Evolutionary conservation across 148 eudicot species (phyloP), one percentile per base, ranked within the genome.

Genomic region (Vaccinium myrtillus): DNA sequence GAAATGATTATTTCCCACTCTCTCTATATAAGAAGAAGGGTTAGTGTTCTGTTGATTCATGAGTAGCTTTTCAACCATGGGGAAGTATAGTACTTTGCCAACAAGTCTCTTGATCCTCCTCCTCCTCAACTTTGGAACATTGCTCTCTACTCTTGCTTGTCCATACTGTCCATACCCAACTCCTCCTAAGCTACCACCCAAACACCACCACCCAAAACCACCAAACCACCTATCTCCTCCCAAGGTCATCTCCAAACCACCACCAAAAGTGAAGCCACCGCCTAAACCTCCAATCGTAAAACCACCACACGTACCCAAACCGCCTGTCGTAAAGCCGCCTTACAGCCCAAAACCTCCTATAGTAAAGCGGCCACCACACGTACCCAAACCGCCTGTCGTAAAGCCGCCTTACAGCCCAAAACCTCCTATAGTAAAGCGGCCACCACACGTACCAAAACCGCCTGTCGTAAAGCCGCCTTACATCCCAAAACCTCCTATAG

Each of bases 151-250:
- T 36, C 49, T 79, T 79, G 82, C 69, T 18, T 79, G 82, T 21
- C 67, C 82, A 16, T 7, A 10, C 49, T 79, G 82, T 2, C 86
- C 83, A 5, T 83, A 83, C 81, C 86, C 83, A 43, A 80, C 87
- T 79, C 92, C 90, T 16, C 81, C 92, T 8, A 39, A 74, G 0
- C 81, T 80, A 27, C 87, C 84, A 21, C 86, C 86, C 13, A 77
- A 84, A 70, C 81, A 81, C n/a, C n/a, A n/a, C n/a, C n/a, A n/a
- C n/a, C n/a, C n/a, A n/a, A n/a, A n/a, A n/a, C n/a, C n/a, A n/a
- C n/a, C n/a, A n/a, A n/a, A n/a, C n/a, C n/a, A n/a, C 0, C 85
- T 6, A 25, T 21, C 48, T 84, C 85, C 48, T 74, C 77, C 63
- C 56, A 77, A 0, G 73, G 86, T 10, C 21, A 85, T 16, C 87